Conservation (phyloP, 176 grass and related monocot species). For the Zea luxurians region DNA sequence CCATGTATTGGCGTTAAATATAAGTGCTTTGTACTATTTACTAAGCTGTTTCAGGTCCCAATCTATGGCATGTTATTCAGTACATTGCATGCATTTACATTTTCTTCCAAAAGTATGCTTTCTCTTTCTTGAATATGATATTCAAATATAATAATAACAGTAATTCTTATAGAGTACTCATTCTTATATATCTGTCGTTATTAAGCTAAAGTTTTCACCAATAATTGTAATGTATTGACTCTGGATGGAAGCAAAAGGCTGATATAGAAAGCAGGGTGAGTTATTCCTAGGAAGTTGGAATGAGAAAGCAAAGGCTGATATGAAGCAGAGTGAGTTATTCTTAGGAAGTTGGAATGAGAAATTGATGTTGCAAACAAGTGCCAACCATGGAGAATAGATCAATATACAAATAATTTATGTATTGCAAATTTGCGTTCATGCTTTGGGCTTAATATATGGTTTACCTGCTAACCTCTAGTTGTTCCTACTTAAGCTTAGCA, state of each 20-base stretch:
- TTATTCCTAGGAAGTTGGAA: background rate
- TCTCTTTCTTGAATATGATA: conserved; percentile 9
- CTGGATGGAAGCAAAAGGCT: conserved; percentile 3
- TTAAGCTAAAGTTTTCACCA: conserved; percentile 14
- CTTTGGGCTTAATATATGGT: background rate
- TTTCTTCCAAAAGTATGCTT: background rate
- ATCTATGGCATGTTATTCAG: conserved; percentile 19
- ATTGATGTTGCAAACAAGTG: conserved; percentile 9
- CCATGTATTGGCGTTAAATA: conserved; percentile 19
- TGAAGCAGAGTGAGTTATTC: background rate
- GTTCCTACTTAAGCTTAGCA: background rate
- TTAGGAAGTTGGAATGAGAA: background rate
- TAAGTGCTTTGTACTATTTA: conserved; percentile 19
- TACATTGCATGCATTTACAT: conserved; percentile 27
- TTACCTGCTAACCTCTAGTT: conserved; percentile 16
- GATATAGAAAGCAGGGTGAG: background rate
- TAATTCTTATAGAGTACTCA: background rate
- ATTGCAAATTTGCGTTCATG: background rate
- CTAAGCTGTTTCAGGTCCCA: conserved; percentile 24
- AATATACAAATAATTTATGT: background rate
- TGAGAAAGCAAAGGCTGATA: conserved; percentile 2
- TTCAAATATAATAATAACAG: background rate
- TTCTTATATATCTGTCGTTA: conserved; percentile 4
- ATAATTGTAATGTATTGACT: conserved; percentile 3
- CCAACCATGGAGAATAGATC: conserved; percentile 4